A percentile compares a stretch with the other conserved stretches of the same genome.
phyloP scores from a whole-genome alignment of 768 basidiomycete species.

The Tricholoma sp. region DNA sequence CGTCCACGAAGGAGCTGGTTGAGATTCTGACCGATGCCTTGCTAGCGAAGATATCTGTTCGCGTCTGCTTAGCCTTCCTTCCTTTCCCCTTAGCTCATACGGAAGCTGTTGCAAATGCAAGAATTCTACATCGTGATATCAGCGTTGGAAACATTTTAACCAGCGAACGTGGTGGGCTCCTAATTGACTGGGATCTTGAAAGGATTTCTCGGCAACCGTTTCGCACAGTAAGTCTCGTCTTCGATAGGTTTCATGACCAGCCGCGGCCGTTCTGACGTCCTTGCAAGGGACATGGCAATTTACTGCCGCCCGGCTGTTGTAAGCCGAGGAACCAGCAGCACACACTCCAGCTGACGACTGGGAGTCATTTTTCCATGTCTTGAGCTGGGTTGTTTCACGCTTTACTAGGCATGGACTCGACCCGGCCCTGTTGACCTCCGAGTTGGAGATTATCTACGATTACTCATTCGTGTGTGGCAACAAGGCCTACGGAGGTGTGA shows the following conservation, averaged over 20 bases:
- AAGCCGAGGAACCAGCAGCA: background rate
- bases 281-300: background rate
- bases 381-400: background rate
- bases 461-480: background rate
- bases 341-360: background rate
- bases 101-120: no score
- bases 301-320: background rate
- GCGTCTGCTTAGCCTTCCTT: background rate
- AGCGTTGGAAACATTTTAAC: constrained; percentile 4
- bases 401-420: background rate
- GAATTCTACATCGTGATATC: constrained; percentile 5
- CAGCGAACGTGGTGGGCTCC: background rate
- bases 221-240: background rate
- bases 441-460: background rate
- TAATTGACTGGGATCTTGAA: background rate
- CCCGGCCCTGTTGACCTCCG: background rate
- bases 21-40: background rate
- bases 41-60: background rate
- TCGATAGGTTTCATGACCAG: background rate
- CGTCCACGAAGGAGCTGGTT: background rate
- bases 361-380: background rate
- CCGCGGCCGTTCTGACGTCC: background rate
- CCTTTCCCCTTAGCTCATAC: background rate
- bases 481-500: background rate
- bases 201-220: background rate